phyloP scores from a whole-genome alignment of 2,329 filamentous ascomycete genomes.

The Talaromyces albobiverticillius region DNA sequence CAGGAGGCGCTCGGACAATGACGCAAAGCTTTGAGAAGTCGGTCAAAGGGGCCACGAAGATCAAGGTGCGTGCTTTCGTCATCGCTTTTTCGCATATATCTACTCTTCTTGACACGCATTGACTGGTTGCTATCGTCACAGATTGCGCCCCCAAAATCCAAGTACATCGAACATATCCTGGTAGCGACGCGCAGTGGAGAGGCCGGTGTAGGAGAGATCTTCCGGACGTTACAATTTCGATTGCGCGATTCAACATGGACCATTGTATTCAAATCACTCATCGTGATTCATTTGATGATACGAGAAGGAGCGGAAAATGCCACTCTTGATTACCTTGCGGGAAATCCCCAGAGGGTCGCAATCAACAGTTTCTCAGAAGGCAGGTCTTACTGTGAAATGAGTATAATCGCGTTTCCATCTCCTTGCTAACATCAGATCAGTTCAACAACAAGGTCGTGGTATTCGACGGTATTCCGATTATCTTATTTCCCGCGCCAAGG shows the following conservation, averaged over 20 bases:
- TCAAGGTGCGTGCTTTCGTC: conserved; percentile 64
- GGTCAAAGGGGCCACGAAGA: conserved; percentile 97
- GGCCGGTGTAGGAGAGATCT: conserved; percentile 91
- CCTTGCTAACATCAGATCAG: conserved; percentile 51
- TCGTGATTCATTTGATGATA: conserved; percentile 96
- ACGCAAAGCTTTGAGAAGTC: conserved; percentile 87
- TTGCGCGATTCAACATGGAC: conserved; percentile 98
- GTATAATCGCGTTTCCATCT: neutral
- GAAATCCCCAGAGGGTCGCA: conserved; percentile 77
- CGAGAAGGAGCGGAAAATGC: conserved; percentile 88
- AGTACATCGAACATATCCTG: conserved; percentile 98
- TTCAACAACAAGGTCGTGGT: conserved; percentile 91
- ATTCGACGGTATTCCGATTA: conserved; percentile 91
- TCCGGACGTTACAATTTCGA: conserved; percentile 83
- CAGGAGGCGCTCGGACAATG: conserved; percentile 24
- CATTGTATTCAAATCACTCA: conserved; percentile 96
- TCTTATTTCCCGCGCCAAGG: conserved; percentile 74
- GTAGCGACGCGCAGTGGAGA: conserved; percentile 93
- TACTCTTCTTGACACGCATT: conserved; percentile 19
- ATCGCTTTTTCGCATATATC: conserved; percentile 2
- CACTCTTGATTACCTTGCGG: conserved; percentile 78
- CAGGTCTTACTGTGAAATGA: conserved; percentile 45
- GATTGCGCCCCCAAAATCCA: conserved; percentile 95
- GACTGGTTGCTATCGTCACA: conserved; percentile 35
- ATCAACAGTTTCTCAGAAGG: conserved; percentile 91